Base-by-base conservation (phyloP, 1,284 basidiomycete species). In the Sanguinoderma infundibulare region DNA sequence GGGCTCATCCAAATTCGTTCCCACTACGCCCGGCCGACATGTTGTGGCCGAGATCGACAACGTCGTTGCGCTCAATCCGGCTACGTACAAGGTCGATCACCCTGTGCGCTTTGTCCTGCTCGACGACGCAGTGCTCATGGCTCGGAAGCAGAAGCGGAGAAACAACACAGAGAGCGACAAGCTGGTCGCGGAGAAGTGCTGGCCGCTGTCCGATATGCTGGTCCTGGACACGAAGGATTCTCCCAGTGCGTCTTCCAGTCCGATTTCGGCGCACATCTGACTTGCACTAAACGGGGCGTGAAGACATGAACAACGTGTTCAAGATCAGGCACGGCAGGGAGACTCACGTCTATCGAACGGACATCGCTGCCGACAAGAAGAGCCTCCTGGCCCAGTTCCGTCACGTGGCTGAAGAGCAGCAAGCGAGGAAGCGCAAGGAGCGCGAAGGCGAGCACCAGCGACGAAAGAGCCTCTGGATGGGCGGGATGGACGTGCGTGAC, bases 171-270 rank as follows among this genome's bases (percentile, higher is more conserved):
- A 76, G 56, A 79, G 75, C 22, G 76, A 77, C 17, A 93, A 92
- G 68, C 81, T 98, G 40, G 93, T 98, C 0, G 98, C 97, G 0
- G 97, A 98, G 69, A 81, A 87, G 60, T 98, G 95, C 72, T 99
- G 96, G 90, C 86, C 90, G 10, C 77, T 98, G 64, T 91, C 88
- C 67, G 97, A 99, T 73, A 94, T 98, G 80, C 80, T 96, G 30
- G 94, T 98, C 0, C 84, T 97, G 30, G 97, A 98, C 74, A 91
- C 98, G 36, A 98, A 98, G 75, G 98, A 99, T 77, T 91, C 94
- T 6, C 84, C 94, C 2, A 89, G 94, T 95, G 66, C 67, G 90
- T 78, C 20, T n/a, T 17, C n/a, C 20, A 38, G 40, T 22, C 52
- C 55, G 3, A 10, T 44, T 17, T 36, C 6, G 22, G 7, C 5